A percentile compares a stretch with the other conserved stretches of the same genome.
Conservation (phyloP, 192 early-diverging fungal genomes). For the Spizellomyces sp. region DNA sequence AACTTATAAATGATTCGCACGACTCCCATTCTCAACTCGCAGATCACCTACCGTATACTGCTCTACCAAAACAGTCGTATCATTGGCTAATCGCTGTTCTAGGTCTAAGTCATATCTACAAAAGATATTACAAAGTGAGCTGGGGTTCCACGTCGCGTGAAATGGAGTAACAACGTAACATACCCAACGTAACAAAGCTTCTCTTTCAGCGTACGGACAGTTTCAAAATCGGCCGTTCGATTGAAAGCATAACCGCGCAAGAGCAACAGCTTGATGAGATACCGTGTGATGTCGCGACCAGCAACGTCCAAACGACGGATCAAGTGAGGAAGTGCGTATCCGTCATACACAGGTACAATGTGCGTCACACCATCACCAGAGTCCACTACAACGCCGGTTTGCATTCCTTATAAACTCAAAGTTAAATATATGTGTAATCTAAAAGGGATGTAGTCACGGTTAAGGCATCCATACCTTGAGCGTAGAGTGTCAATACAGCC, state of each 20-base stretch:
- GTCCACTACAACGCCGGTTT: constrained; percentile 97
- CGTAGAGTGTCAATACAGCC: constrained; percentile 95
- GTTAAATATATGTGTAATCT: no score
- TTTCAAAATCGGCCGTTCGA: constrained; percentile 97
- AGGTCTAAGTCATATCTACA: constrained; percentile 90
- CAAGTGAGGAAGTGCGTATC: constrained; percentile 88
- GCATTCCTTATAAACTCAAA: constrained; percentile 56
- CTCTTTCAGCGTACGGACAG: constrained; percentile 96
- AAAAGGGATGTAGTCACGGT: neutral
- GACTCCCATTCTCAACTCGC: neutral
- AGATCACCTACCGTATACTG: constrained; percentile 75
- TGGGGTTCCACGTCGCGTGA: neutral
- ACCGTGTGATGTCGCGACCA: constrained; percentile 92
- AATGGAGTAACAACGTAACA: constrained; percentile 7
- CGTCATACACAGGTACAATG: constrained; percentile 98
- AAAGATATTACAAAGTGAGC: neutral
- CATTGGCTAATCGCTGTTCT: constrained; percentile 92
- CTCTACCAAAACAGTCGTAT: constrained; percentile 96
- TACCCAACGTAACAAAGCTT: constrained; percentile 97
- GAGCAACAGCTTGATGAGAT: constrained; percentile 95
- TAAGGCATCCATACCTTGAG: constrained; percentile 72
- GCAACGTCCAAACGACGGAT: constrained; percentile 92
- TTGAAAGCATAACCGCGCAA: constrained; percentile 96
- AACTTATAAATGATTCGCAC: neutral
- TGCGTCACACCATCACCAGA: constrained; percentile 99